Evolutionary conservation across 495 filamentous ascomycete genomes (phyloP).

Genomic region (Podospora tetraspora): DNA sequence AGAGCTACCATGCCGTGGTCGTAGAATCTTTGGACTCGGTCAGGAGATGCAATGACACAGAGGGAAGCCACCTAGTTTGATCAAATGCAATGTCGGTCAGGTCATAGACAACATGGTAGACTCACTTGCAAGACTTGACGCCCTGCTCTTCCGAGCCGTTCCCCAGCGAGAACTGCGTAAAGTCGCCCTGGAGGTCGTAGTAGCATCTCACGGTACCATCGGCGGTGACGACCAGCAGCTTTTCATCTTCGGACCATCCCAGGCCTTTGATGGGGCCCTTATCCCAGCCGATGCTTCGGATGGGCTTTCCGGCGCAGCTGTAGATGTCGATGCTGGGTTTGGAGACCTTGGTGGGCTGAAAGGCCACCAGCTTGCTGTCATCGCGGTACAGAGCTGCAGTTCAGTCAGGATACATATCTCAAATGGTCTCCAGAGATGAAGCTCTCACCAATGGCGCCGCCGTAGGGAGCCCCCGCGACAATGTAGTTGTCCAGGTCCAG

Average conservation of each 20-base stretch:
- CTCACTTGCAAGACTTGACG: constrained; percentile 66
- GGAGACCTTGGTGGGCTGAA: constrained; percentile 61
- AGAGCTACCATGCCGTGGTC: constrained; percentile 88
- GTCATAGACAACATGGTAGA: not conserved
- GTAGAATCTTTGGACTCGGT: constrained; percentile 58
- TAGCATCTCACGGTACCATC: constrained; percentile 92
- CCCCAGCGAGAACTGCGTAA: constrained; percentile 91
- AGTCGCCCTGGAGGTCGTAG: constrained; percentile 85
- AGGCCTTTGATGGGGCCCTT: constrained; percentile 82
- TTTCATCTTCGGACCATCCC: constrained; percentile 97
- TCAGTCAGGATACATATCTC: constrained; percentile 1
- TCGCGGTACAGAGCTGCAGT: constrained; percentile 78
- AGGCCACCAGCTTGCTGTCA: constrained; percentile 74
- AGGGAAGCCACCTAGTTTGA: not conserved
- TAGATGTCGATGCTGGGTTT: constrained; percentile 92
- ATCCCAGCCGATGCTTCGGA: constrained; percentile 72
- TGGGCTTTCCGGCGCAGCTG: constrained; percentile 81
- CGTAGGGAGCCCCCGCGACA: constrained; percentile 88
- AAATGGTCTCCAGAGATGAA: not conserved
- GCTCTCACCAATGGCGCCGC: constrained; percentile 77
- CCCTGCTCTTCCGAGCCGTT: constrained; percentile 84
- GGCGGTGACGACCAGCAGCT: constrained; percentile 77
- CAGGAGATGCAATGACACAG: not conserved
- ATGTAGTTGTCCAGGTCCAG: constrained; percentile 93
- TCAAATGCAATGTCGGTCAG: not conserved